Percentiles rank a stretch among this genome's conserved stretches.
Evolutionary conservation across 2,329 filamentous ascomycete species (phyloP).

Genomic region (Graphiopsis chlorocephala): DNA sequence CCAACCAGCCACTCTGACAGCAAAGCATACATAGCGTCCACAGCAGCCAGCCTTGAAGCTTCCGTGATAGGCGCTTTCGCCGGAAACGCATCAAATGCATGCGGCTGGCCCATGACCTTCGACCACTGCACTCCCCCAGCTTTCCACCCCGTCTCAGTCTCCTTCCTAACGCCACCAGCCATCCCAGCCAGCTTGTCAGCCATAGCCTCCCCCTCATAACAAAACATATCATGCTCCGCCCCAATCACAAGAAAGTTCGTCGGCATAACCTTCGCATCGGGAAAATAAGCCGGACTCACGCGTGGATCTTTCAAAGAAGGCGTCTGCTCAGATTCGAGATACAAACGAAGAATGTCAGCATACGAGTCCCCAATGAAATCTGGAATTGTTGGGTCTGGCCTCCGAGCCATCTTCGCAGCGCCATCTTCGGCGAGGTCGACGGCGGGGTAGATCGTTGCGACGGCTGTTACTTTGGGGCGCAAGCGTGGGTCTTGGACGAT

Average conservation of each 20-base stretch:
- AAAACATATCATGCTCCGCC: conserved; percentile 48
- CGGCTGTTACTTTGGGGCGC: conserved; percentile 32
- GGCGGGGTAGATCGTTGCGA: conserved; percentile 46
- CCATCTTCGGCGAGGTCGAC: conserved; percentile 14
- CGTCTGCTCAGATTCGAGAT: background rate
- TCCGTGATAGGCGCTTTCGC: conserved; percentile 12
- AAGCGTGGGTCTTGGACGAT: conserved; percentile 40
- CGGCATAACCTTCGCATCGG: conserved; percentile 35
- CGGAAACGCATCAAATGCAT: conserved; percentile 20
- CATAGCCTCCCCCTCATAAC: conserved; percentile 40
- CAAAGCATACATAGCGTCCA: background rate
- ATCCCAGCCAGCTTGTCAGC: conserved; percentile 28
- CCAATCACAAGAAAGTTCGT: conserved; percentile 44
- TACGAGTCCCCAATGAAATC: conserved; percentile 17
- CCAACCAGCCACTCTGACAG: background rate
- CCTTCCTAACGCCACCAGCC: conserved; percentile 19
- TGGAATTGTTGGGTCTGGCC: conserved; percentile 11
- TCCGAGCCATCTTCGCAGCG: conserved; percentile 17
- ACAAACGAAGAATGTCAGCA: conserved; percentile 32
- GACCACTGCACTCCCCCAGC: conserved; percentile 20
- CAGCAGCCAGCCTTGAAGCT: background rate
- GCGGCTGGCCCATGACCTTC: conserved; percentile 17
- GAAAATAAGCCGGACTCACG: background rate
- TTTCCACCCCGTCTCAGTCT: conserved; percentile 22
- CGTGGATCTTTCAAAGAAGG: background rate